phyloP scores from a whole-genome alignment of 768 basidiomycete genomes.

The Kwoniella mangroviensis region DNA sequence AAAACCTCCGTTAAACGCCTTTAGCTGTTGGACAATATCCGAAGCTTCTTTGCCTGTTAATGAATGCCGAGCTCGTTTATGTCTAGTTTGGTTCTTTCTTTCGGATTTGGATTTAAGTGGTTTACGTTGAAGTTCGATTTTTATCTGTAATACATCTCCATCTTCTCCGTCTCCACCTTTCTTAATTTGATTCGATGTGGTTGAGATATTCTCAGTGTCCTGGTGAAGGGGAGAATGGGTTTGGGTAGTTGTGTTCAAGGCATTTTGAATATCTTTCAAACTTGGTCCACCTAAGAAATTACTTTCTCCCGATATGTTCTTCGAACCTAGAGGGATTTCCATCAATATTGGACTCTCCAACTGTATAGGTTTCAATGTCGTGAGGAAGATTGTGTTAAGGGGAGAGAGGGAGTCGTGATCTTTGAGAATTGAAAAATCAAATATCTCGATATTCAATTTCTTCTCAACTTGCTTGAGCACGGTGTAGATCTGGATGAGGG shows the following conservation, averaged over 20 bases:
- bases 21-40: slow-evolving; percentile 33
- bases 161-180: background rate
- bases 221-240: no score
- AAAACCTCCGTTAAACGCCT: slow-evolving; percentile 39
- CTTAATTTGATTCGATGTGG: background rate
- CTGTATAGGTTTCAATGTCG: slow-evolving; percentile 30
- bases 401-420: slow-evolving; percentile 25
- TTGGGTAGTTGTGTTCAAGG: slow-evolving; percentile 4
- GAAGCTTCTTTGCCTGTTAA: slow-evolving; percentile 33
- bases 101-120: background rate
- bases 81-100: no score
- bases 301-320: slow-evolving; percentile 5
- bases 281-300: slow-evolving; percentile 35
- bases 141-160: slow-evolving; percentile 6
- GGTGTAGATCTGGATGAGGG: slow-evolving; percentile 36
- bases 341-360: slow-evolving; percentile 24
- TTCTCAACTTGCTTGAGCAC: slow-evolving; percentile 43
- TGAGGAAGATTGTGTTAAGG: slow-evolving; percentile 21
- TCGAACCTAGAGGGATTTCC: slow-evolving; percentile 30
- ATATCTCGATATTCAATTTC: slow-evolving; percentile 28
- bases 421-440: slow-evolving; percentile 28
- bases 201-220: background rate
- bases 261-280: slow-evolving; percentile 24
- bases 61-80: slow-evolving; percentile 15
- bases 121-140: slow-evolving; percentile 16